These are phyloP conservation scores for Cutaneotrichosporon dermatis DNA, from an alignment of 1,284 basidiomycete genomes.

Conservation along the genomic window DNA sequence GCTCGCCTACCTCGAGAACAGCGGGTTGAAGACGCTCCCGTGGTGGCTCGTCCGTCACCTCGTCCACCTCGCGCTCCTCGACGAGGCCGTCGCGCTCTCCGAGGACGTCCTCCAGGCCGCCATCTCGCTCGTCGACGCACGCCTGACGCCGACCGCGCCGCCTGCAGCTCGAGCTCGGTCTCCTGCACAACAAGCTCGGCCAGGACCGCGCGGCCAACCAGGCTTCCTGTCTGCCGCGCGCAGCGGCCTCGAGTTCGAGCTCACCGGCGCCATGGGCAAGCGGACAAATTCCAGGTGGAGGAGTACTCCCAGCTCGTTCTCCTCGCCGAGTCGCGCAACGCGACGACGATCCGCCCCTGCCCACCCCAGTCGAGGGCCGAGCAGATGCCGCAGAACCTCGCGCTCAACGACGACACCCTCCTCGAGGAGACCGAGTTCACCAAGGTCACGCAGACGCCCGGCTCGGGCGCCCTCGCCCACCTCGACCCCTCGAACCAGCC, in stretches of 20 bases:
- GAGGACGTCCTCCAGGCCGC: slow-evolving; percentile 54
- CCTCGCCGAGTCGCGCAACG: slow-evolving; percentile 74
- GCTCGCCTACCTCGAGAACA: slow-evolving; percentile 55
- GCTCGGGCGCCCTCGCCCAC: slow-evolving; percentile 53
- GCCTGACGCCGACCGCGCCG: slow-evolving; percentile 56
- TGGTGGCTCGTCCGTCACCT: slow-evolving; percentile 82
- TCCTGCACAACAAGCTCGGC: slow-evolving; percentile 65
- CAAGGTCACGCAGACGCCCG: slow-evolving; percentile 26
- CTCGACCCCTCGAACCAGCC: slow-evolving; percentile 82
- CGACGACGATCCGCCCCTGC: slow-evolving; percentile 36
- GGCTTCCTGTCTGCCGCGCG: slow-evolving; percentile 74
- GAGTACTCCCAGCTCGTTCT: slow-evolving; percentile 87
- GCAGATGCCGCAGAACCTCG: slow-evolving; percentile 68
- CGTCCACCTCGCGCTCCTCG: slow-evolving; percentile 78
- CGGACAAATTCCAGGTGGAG: slow-evolving; percentile 88
- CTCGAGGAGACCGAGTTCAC: slow-evolving; percentile 92
- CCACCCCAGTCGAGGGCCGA: too few species aligned
- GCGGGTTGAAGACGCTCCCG: slow-evolving; percentile 51
- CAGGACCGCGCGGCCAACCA: slow-evolving; percentile 76
- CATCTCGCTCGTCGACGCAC: slow-evolving; percentile 51
- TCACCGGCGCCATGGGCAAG: slow-evolving; percentile 90
- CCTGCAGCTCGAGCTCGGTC: slow-evolving; percentile 75
- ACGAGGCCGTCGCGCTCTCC: slow-evolving; percentile 70
- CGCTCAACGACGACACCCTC: slow-evolving; percentile 92
- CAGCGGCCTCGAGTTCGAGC: slow-evolving; percentile 78